Evolutionary conservation across 169 alveolate species (phyloP).

Genomic region (Theileria parva): DNA sequence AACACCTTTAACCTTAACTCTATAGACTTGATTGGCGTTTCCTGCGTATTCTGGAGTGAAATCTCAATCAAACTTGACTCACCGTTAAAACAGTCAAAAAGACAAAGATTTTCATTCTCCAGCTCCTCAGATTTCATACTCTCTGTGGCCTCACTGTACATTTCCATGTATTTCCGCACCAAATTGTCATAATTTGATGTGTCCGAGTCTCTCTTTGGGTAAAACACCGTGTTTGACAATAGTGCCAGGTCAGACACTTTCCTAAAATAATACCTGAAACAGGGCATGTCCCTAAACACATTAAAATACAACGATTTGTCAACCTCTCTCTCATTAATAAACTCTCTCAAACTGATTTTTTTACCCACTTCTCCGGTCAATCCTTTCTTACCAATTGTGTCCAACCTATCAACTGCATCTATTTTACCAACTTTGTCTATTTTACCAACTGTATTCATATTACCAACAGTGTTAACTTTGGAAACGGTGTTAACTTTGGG

Average conservation of each 20-base stretch:
- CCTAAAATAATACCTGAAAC: not conserved
- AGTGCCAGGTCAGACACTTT: slow-evolving; percentile 1
- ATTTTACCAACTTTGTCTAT: too few relatives aligned
- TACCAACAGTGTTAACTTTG: too few relatives aligned
- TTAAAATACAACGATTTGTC: not conserved
- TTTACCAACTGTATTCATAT: too few relatives aligned
- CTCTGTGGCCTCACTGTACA: not conserved
- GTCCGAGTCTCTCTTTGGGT: not conserved
- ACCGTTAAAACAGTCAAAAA: slow-evolving; percentile 8
- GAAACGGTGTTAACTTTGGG: too few relatives aligned
- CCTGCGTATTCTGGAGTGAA: not conserved
- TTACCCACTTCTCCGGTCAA: not conserved
- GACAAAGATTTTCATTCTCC: slow-evolving; percentile 6
- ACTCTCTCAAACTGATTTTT: not conserved
- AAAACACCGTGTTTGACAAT: not conserved
- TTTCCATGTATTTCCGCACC: not conserved
- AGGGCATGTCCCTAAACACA: not conserved
- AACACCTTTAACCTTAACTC: slow-evolving; percentile 5
- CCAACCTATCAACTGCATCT: too few relatives aligned
- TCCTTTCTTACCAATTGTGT: slow-evolving; percentile 6
- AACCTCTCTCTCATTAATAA: not conserved
- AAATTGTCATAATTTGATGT: not conserved
- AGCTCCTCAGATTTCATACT: not conserved
- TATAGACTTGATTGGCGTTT: not conserved
- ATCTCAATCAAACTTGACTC: not conserved